A percentile compares a stretch with the other conserved stretches of the same genome.
These are phyloP conservation scores for Eucalyptus sp. DNA, from an alignment of 345 rosid genomes.

Conservation along the genomic window DNA sequence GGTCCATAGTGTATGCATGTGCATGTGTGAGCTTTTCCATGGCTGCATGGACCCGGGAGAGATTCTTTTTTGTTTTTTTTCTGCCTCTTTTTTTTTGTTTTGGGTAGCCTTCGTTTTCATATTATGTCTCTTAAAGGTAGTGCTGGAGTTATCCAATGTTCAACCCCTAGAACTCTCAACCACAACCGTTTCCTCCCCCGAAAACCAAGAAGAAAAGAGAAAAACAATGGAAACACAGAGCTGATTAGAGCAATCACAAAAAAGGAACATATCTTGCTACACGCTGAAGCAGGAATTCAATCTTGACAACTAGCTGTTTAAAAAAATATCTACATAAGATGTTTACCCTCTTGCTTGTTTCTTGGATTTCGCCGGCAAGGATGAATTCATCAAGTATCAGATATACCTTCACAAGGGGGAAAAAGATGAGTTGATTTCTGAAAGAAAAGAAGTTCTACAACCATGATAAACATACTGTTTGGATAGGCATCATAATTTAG, in stretches of 20 bases:
- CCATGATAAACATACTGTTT: background rate
- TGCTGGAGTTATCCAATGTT: background rate
- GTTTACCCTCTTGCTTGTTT: slow-evolving; percentile 93
- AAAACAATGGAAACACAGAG: background rate
- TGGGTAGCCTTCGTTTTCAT: background rate
- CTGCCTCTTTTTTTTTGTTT: background rate
- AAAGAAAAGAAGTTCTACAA: background rate
- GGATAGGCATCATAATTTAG: accelerated
- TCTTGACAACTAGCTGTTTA: background rate
- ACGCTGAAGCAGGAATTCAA: background rate
- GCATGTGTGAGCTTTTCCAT: background rate
- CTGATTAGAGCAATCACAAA: background rate
- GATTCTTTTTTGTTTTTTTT: background rate
- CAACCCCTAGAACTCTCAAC: background rate
- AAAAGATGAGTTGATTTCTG: background rate
- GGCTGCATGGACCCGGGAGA: background rate
- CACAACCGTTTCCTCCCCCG: background rate
- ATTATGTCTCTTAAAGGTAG: background rate
- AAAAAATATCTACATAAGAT: background rate
- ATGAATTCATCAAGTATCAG: slow-evolving; percentile 97
- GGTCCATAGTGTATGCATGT: background rate
- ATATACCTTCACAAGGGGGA: slow-evolving; percentile 41
- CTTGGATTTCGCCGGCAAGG: slow-evolving; percentile 99
- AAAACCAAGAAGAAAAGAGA: background rate
- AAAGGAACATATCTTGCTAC: background rate